These are phyloP conservation scores for Heliosperma pusillum DNA, from an alignment of 148 eudicot genomes.

Conservation along the genomic window DNA sequence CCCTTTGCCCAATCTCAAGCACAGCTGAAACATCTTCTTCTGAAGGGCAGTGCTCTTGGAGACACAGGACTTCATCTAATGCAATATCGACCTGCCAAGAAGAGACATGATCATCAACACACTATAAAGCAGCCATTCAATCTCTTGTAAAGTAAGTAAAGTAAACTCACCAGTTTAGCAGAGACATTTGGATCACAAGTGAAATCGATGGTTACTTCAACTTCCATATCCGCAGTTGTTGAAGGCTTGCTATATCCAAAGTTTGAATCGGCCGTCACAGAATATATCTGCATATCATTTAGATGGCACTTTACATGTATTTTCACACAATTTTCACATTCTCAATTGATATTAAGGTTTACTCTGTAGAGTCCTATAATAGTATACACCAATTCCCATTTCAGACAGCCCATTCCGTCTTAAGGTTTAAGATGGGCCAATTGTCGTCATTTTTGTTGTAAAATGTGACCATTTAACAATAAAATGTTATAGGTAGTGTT, in stretches of 20 bases:
- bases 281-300: conserved; percentile 42
- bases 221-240: conserved; percentile 53
- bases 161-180: conserved; percentile 46
- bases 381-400: too few relatives aligned
- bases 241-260: conserved; percentile 81
- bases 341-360: too few relatives aligned
- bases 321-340: too few relatives aligned
- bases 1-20: conserved; percentile 87
- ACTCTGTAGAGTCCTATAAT: too few relatives aligned
- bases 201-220: conserved; percentile 64
- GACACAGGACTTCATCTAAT: conserved; percentile 59
- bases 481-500: too few relatives aligned
- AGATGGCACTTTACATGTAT: not conserved
- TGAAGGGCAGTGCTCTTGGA: conserved; percentile 70
- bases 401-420: too few relatives aligned
- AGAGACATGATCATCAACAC: conserved; percentile 38
- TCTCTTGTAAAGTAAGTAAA: not conserved
- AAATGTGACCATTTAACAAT: too few relatives aligned
- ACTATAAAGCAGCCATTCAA: not conserved
- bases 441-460: too few relatives aligned
- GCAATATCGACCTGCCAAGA: conserved; percentile 63
- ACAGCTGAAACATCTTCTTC: conserved; percentile 61
- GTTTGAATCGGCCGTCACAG: conserved; percentile 61
- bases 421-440: too few relatives aligned
- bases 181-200: conserved; percentile 76